Base-by-base conservation (phyloP, 345 rosid genomes). In the Orychophragmus violaceus region DNA sequence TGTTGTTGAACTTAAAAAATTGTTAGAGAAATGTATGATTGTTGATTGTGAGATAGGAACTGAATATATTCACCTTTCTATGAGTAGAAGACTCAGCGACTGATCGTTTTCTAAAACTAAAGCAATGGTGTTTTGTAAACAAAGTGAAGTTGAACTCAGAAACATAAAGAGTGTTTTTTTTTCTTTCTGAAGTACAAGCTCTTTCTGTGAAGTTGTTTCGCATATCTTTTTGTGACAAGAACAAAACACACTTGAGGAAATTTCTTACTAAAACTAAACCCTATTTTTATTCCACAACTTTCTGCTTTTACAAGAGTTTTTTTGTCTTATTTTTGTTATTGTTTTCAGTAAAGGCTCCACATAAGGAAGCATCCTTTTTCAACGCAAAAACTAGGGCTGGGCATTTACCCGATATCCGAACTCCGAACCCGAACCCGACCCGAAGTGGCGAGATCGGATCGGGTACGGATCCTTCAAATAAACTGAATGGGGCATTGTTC, bases 221-320 rank as follows among this genome's bases (percentile, higher is more conserved):
- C 13, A 32, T 32, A 32, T 35, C 36, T 8, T 32, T 30, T 32
- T 32, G 36, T 2, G 12, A 19, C 0, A 35, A 18, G 35, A 36
- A 37, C 46, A 29, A 6, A 42, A 42, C 11, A 1, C 56, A 44
- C 17, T 62, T 5, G 37, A n/a, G 16, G 21, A 48, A 10, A 19
- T 18, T 56, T 56, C 33, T 27, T 56, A 56, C 70, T 64, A 55
- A 9, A 71, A 36, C 68, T 53, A 56, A 41, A 16, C 48, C 21
- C 8, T 17, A n/a, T 35, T 45, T 33, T 55, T 45, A 56, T 56
- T 28, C 6, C 52, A 64, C 30, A 41, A 41, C 55, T 14, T 27
- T 48, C 19, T 72, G 21, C 4, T 56, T 41, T 21, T 11, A 57
- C 28, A 44, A 59, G 21, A 14, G 19, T 36, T 50, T 2, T 25